Evolutionary conservation across 1,139 yeast genomes (phyloP), one percentile per base, ranked within the genome.

Genomic region (Candida sp.): DNA sequence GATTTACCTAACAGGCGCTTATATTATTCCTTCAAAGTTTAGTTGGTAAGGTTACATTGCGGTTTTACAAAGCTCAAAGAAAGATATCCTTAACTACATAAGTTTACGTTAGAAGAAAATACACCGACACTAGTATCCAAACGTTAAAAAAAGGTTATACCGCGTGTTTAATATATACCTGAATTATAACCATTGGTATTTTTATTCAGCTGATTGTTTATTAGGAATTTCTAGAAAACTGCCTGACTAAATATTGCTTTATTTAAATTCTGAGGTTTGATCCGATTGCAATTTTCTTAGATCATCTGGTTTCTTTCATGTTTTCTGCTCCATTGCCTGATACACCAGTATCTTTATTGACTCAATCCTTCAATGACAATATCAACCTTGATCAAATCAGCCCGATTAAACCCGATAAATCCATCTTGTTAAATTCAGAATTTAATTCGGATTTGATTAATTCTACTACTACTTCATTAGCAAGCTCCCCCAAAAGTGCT

Each of bases 401-500:
- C n/a, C n/a, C 37, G 7, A 5, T 12, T 5, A 21, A 35, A 35
- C 4, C 37, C 25, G 25, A 21, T 35, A 21, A 35, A 21, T 5
- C 25, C 37, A 5, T 35, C 25, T n/a, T 35, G 11, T 22, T 21
- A 15, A 35, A 21, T 21, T 35, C 25, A 8, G 33, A 30, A 30
- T n/a, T 22, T 4, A 21, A 35, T 35, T 21, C 23, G n/a, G 21
- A 21, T 22, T 9, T 22, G 27, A 35, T 35, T 11, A 37, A 25
- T 29, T 37, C 39, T 5, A 29, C 33, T 5, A n/a, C 39, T 8
- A 37, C 33, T 4, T 37, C 39, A 5, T 11, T 29, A 9, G 39
- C 33, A 27, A 37, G 39, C 21, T 37, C 39, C 8, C 34, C 39
- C 5, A 37, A 37, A 15, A 37, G 7, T 22, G 22, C 6, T 19